These are phyloP conservation scores for Eucalyptus polybractea DNA, from an alignment of 345 rosid genomes.

Conservation along the genomic window DNA sequence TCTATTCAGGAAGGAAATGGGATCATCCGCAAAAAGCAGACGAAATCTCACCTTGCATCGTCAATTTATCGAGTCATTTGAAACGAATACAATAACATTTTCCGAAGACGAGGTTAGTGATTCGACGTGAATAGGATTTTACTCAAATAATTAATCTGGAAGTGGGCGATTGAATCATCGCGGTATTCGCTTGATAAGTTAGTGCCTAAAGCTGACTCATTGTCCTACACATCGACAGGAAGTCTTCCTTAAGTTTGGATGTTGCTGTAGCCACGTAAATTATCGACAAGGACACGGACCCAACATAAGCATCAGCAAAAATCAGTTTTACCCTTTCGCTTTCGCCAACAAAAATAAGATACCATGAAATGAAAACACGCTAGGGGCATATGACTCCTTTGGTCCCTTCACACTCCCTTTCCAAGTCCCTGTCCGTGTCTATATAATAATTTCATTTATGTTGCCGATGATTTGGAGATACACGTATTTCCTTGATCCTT, in stretches of 20 bases:
- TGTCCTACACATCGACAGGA: not conserved
- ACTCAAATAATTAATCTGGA: not conserved
- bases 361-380: not conserved
- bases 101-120: not conserved
- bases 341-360: not conserved
- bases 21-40: not conserved
- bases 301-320: not conserved
- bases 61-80: not conserved
- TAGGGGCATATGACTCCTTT: not conserved
- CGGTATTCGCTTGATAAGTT: not conserved
- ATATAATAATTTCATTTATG: not conserved
- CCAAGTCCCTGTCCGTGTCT: not conserved
- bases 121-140: not conserved
- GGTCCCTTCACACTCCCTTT: not conserved
- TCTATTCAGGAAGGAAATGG: not conserved
- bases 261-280: not conserved
- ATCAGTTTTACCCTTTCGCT: not conserved
- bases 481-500: not conserved
- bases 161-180: not conserved
- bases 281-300: not conserved
- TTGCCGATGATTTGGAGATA: rapidly evolving
- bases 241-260: not conserved
- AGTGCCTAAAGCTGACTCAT: not conserved
- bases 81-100: not conserved
- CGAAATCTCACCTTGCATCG: not conserved